Conservation (phyloP, 1,284 basidiomycete genomes). For the Trichosporon ovoides region DNA sequence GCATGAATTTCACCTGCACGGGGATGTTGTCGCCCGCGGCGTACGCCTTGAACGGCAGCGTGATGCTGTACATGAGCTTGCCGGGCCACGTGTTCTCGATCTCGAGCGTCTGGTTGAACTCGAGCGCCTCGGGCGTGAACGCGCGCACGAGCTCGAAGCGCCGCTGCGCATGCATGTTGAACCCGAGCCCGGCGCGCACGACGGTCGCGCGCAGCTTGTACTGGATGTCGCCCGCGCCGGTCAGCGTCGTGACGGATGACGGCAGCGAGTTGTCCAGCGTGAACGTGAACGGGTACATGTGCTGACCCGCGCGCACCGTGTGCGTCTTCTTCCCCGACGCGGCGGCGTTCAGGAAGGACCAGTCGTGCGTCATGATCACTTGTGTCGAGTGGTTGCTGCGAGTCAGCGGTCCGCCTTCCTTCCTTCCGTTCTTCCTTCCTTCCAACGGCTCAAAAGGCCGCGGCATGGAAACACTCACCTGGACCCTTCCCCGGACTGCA, state of each 20-base stretch:
- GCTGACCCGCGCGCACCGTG: conserved; percentile 64
- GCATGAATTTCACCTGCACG: conserved; percentile 77
- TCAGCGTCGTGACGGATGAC: conserved; percentile 61
- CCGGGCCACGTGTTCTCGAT: conserved; percentile 91
- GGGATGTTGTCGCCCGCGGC: conserved; percentile 78
- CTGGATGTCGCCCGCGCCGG: conserved; percentile 59
- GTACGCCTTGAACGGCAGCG: conserved; percentile 60
- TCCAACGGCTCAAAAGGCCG: too few relatives aligned
- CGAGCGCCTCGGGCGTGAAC: conserved; percentile 73
- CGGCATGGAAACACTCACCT: conserved; percentile 58
- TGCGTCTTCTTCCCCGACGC: conserved; percentile 69
- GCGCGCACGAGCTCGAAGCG: conserved; percentile 67
- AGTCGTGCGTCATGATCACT: conserved; percentile 70
- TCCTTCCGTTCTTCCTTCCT: not conserved
- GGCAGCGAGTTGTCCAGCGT: conserved; percentile 78
- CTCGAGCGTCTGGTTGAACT: conserved; percentile 91
- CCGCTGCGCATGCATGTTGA: conserved; percentile 64
- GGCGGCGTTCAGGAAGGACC: conserved; percentile 57
- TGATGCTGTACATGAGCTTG: conserved; percentile 84
- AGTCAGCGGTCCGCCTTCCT: conserved; percentile 6
- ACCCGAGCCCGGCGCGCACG: conserved; percentile 59
- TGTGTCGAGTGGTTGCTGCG: conserved; percentile 55
- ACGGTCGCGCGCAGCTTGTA: conserved; percentile 85
- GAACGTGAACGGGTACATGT: conserved; percentile 70
- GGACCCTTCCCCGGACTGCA: conserved; percentile 61